Conservation (phyloP, 768 basidiomycete species). For the Pleurotus tuber-regium region DNA sequence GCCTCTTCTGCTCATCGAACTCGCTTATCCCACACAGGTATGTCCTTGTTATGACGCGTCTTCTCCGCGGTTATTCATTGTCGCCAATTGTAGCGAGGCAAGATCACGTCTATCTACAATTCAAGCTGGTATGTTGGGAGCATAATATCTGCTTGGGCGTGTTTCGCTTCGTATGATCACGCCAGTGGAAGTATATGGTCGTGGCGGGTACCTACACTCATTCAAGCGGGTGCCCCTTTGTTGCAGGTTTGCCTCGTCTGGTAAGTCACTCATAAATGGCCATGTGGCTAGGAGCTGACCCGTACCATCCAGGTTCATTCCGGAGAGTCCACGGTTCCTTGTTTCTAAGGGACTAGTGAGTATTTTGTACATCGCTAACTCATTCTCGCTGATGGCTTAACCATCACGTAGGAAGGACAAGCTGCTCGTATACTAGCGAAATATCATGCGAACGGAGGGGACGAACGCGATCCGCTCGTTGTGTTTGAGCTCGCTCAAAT, state of each 20-base stretch:
- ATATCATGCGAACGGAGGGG: constrained; percentile 65
- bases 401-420: constrained; percentile 42
- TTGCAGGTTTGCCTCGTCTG: constrained; percentile 54
- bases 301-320: constrained; percentile 46
- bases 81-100: constrained; percentile 36
- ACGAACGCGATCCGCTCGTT: constrained; percentile 58
- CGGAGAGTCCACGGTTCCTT: constrained; percentile 68
- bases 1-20: constrained; percentile 61
- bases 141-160: constrained; percentile 55
- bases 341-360: constrained; percentile 58
- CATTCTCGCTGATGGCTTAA: background rate
- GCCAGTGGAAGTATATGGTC: constrained; percentile 46
- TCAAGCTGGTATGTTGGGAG: constrained; percentile 75
- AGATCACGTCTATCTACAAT: constrained; percentile 66
- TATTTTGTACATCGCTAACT: background rate
- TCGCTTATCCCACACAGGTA: constrained; percentile 72
- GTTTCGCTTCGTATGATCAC: constrained; percentile 39
- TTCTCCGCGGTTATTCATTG: background rate
- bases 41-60: constrained; percentile 12
- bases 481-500: constrained; percentile 65
- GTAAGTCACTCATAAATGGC: constrained; percentile 25
- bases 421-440: constrained; percentile 63
- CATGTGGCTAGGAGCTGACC: background rate
- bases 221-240: constrained; percentile 58
- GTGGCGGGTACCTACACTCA: constrained; percentile 64